Base-by-base conservation (phyloP, 2,329 filamentous ascomycete genomes). In the Scytalidium sp. region DNA sequence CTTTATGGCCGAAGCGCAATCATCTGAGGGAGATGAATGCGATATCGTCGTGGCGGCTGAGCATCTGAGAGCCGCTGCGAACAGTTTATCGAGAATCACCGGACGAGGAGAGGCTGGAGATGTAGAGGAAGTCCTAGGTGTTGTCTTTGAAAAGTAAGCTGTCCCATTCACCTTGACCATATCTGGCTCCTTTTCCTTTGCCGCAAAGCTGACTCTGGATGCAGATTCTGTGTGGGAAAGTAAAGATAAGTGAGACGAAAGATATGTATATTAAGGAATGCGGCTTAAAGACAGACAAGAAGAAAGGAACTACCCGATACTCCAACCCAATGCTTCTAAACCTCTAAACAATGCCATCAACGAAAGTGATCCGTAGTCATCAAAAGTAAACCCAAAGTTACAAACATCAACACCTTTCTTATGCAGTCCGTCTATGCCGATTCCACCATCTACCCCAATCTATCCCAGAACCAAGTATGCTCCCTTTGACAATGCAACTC, bases 21-120 rank as follows among this genome's bases (percentile, higher is more conserved):
- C 61, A 7, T 56, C 55, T 25, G 63, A 64, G 3, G 68, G 62
- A 3, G 59, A 62, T 10, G 85, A 88, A 27, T 75, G 87, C 7
- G 94, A 97, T 64, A 85, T 96, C 43, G 93, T 97, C 6, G 78
- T 96, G 21, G 92, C 91, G 10, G 94, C 94, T 1, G 94, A 99
- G 68, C 84, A 92, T 64, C 75, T 99, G 49, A 85, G 94, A 41
- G 83, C 82, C 57, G 92, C 91, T 11, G 91, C 90, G 1, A 81
- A 85, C 46, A 85, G 83, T 55, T 75, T 97, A n/a, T 87, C 90
- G 2, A 83, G 84, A 50, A 96, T 97, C 60, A 97, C 91, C 1
- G 94, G 94, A 1, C 83, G 83, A 49, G 92, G 91, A 1, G 89
- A 91, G 60, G 81, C 80, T 39, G 89, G 91, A 2, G 93, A 97